Conservation (phyloP, 116 monocot species). For the Posidonia oceanica region DNA sequence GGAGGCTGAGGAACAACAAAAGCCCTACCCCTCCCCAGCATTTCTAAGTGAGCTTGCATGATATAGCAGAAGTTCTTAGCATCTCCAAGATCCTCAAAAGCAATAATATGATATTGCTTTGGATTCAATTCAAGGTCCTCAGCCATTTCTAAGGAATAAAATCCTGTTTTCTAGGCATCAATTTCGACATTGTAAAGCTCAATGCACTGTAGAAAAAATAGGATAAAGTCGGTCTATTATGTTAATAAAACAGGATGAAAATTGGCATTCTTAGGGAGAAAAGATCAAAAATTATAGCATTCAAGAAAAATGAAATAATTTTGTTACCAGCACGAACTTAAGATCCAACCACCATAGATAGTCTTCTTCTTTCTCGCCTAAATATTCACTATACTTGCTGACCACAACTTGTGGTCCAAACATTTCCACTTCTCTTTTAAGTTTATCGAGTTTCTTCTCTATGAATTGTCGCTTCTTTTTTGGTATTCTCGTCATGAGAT, state of each 20-base stretch:
- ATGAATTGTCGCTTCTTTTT: constrained; percentile 47
- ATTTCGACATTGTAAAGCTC: constrained; percentile 69
- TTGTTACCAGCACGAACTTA: constrained; percentile 50
- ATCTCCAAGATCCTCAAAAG: constrained; percentile 71
- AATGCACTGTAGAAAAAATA: constrained; percentile 46
- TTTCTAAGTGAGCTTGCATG: constrained; percentile 67
- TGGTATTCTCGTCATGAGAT: constrained; percentile 43
- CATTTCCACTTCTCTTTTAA: constrained; percentile 57
- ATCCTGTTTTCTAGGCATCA: constrained; percentile 44
- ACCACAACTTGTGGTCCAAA: constrained; percentile 67
- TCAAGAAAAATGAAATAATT: background rate
- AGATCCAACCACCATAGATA: constrained; percentile 87
- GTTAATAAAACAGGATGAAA: constrained; percentile 1
- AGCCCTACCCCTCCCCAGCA: constrained; percentile 58
- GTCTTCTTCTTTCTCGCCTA: constrained; percentile 64
- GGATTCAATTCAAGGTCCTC: constrained; percentile 71
- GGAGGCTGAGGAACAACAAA: constrained; percentile 78
- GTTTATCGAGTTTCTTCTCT: constrained; percentile 62
- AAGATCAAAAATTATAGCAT: constrained; percentile 6
- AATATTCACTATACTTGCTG: constrained; percentile 77
- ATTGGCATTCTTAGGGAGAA: background rate
- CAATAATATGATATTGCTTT: constrained; percentile 82
- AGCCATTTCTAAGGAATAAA: constrained; percentile 89
- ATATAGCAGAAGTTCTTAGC: constrained; percentile 76
- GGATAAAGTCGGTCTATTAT: background rate